Base-by-base conservation (phyloP, 2,329 filamentous ascomycete genomes). In the Fonsecaea pugnacius region DNA sequence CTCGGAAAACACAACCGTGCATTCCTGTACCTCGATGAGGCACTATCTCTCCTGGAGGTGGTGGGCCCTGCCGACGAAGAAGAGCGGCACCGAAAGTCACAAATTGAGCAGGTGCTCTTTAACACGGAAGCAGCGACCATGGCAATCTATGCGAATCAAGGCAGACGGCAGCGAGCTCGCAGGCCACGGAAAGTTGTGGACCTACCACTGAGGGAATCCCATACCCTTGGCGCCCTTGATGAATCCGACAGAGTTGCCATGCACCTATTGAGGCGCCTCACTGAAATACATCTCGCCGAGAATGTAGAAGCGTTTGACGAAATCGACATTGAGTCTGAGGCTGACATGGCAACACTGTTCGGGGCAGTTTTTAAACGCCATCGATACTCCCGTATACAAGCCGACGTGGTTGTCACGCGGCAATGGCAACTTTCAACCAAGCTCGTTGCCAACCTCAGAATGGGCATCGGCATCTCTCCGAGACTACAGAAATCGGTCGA, bases 11-110 rank as follows among this genome's bases (percentile, higher is more conserved):
- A 64, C 35, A 58, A 40, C 16, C 62, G 62, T 18, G 57, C 62
- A 4, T 64, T 64, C 27, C 24, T 64, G n/a, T 64, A 61, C 21
- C 33, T 64, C 5, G 62, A 64, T 24, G 62, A 64, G 52, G 58
- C 58, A 3, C 18, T 57, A 14, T 60, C 62, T 12, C 53, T 64
- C 8, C 10, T 64, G 24, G 62, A 64, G 21, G 27, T 21, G 8
- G 57, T 57, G 35, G 32, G 27, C 5, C 27, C 30, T 35, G 32
- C 27, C 21, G 48, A 33, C 3, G 52, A 53, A 40, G 40, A 36
- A 24, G 62, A 61, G 18, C 16, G 36, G 43, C 24, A 14, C 4
- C 40, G 62, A 27, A 60, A 52, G 46, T n/a, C 40, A 12, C 51
- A 46, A 8, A 51, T 64, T 27, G 35, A 64, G 35, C 57, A 60